Conservation (phyloP, 768 basidiomycete genomes). For the Dacryopinax primogenitus region DNA sequence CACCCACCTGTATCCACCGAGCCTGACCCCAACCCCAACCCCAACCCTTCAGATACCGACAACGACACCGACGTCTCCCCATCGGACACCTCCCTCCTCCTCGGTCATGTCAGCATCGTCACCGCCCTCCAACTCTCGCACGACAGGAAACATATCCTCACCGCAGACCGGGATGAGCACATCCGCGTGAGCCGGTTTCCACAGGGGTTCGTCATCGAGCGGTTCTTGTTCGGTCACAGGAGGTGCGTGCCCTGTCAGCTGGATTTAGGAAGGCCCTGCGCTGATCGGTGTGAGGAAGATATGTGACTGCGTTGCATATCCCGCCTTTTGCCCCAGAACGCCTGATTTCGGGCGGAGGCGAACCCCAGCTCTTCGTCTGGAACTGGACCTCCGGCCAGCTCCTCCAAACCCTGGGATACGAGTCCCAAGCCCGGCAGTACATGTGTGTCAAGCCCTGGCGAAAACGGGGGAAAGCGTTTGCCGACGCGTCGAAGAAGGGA, state of each 20-base stretch:
- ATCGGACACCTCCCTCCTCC: constrained; percentile 52
- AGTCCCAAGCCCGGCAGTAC: constrained; percentile 28
- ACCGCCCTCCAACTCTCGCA: constrained; percentile 55
- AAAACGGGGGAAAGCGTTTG: constrained; percentile 15
- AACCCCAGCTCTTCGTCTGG: constrained; percentile 63
- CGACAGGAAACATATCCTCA: constrained; percentile 65
- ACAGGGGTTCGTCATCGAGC: constrained; percentile 70
- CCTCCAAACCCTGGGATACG: constrained; percentile 41
- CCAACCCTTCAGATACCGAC: constrained; percentile 37
- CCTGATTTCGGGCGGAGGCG: constrained; percentile 83
- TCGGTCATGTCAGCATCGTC: constrained; percentile 82
- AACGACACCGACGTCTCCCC: too few relatives aligned
- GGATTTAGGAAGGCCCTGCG: background rate
- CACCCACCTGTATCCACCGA: constrained; percentile 23
- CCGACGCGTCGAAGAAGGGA: constrained; percentile 14
- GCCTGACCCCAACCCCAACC: constrained; percentile 16
- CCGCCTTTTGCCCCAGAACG: constrained; percentile 33
- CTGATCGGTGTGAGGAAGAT: constrained; percentile 37
- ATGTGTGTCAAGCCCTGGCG: constrained; percentile 29
- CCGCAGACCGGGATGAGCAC: constrained; percentile 91
- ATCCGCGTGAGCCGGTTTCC: constrained; percentile 86
- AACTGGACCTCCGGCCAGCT: constrained; percentile 56
- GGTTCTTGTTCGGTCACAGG: constrained; percentile 71
- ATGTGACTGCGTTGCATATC: constrained; percentile 71
- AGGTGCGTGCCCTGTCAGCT: constrained; percentile 38